Base-by-base conservation (phyloP, 2,329 filamentous ascomycete species). In the Fusarium bactridioides region DNA sequence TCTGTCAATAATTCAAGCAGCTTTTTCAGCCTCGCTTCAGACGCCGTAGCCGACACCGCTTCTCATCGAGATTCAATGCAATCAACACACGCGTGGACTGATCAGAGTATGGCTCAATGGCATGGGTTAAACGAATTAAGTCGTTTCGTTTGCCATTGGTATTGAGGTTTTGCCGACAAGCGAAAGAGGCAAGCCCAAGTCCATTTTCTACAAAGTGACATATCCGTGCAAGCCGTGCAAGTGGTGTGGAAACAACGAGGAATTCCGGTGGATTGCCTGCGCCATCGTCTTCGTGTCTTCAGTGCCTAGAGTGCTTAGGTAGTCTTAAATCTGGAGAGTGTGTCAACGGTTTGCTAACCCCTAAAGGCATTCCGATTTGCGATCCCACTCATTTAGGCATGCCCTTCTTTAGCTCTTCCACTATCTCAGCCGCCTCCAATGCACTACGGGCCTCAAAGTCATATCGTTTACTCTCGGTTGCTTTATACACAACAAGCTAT, bases 371-470 rank as follows among this genome's bases (percentile, higher is more conserved):
- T 57, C 58, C 23, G 35, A 43, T 57, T 8, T 37, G 37, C 27
- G 15, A 38, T 35, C 33, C 38, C 18, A 40, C 23, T 62, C 54
- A 68, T 53, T 63, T 47, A 54, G 56, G 50, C 65, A 94, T 90
- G 35, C 92, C 92, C 81, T 90, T 93, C 82, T 93, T 93, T 69
- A 96, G 89, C 83, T 94, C 93, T 64, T 84, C 86, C 33, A 95
- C 93, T 79, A 96, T 94, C 78, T 94, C 92, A n/a, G 88, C 85
- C 47, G 93, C 93, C 81, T 95, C 93, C 35, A 90, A 89, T 16
- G 87, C 85, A 72, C 85, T 92, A 73, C 88, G 89, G n/a, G 93
- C 90, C 81, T 95, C 93, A 79, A 96, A 96, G 73, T 96, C 93
- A 81, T 96, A 96, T 67, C 93, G 83, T 83, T 95, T 95, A 69